phyloP scores from a whole-genome alignment of 805 yeast species.

The Isabelozyma pseudorhagii region DNA sequence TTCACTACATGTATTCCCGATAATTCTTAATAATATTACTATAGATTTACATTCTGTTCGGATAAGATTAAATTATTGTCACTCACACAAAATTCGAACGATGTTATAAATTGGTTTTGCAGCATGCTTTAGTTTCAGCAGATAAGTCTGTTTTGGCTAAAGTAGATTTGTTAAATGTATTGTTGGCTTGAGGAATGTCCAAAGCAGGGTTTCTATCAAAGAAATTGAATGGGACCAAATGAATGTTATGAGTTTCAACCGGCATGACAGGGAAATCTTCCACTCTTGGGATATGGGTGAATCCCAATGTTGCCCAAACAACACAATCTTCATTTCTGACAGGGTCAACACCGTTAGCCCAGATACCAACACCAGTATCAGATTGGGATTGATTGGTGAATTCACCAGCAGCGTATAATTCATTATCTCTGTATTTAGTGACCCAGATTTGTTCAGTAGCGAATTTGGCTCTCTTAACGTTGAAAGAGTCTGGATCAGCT shows the following conservation, averaged over 20 bases:
- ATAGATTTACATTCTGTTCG: too few species aligned
- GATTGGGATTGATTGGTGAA: constrained; percentile 75
- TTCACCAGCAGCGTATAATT: constrained; percentile 79
- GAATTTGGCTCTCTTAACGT: constrained; percentile 66
- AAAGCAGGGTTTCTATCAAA: constrained; percentile 76
- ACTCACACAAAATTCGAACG: too few species aligned
- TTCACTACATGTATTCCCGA: too few species aligned
- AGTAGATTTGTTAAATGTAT: constrained; percentile 63
- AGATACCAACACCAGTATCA: constrained; percentile 68
- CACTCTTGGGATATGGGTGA: constrained; percentile 78
- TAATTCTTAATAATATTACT: too few species aligned
- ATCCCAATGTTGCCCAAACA: constrained; percentile 78
- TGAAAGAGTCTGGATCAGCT: constrained; percentile 61
- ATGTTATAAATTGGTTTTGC: constrained; percentile 32
- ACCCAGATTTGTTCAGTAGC: constrained; percentile 83
- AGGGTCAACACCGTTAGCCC: constrained; percentile 65
- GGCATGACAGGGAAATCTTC: constrained; percentile 94
- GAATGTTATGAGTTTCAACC: constrained; percentile 66
- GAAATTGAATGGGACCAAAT: constrained; percentile 69
- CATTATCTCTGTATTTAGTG: constrained; percentile 70
- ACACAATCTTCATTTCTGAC: constrained; percentile 76
- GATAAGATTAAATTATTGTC: too few species aligned
- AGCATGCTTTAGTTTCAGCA: constrained; percentile 24
- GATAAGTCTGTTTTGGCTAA: constrained; percentile 25
- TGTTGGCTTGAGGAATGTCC: constrained; percentile 70